A percentile compares a stretch with the other conserved stretches of the same genome.
phyloP scores from a whole-genome alignment of 2,329 filamentous ascomycete genomes.

The Rutstroemia sydowiana region DNA sequence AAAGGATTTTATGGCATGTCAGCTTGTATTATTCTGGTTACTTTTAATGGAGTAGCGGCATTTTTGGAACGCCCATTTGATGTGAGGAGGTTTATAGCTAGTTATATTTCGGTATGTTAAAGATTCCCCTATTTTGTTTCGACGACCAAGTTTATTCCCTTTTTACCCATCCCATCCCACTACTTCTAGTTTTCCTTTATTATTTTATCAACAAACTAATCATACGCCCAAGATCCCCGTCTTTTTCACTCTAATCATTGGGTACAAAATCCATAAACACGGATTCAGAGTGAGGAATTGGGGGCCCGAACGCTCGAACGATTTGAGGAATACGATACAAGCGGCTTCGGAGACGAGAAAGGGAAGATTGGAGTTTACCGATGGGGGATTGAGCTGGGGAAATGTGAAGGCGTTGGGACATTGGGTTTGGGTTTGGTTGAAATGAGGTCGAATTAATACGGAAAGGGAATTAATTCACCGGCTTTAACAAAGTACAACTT shows the following conservation, averaged over 20 bases:
- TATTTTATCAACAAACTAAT: not conserved
- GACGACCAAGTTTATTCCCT: not conserved
- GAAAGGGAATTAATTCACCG: too few relatives aligned
- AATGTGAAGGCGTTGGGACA: constrained; percentile 24
- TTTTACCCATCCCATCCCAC: not conserved
- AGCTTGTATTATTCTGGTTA: constrained; percentile 29
- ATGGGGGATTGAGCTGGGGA: constrained; percentile 26
- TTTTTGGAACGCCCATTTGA: constrained; percentile 33
- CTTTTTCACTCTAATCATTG: constrained; percentile 30
- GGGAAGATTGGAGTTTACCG: constrained; percentile 31
- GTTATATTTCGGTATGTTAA: constrained; percentile 34
- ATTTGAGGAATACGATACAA: constrained; percentile 31
- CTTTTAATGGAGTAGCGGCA: constrained; percentile 32
- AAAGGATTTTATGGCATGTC: constrained; percentile 32
- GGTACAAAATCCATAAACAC: constrained; percentile 32
- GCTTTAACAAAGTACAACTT: too few relatives aligned
- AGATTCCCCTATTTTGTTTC: not conserved
- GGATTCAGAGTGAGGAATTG: constrained; percentile 28
- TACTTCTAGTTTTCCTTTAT: not conserved
- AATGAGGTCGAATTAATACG: constrained; percentile 15
- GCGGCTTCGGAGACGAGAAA: constrained; percentile 28
- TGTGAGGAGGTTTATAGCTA: constrained; percentile 32
- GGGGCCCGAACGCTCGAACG: constrained; percentile 30
- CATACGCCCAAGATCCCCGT: constrained; percentile 28
- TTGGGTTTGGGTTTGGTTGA: constrained; percentile 33